A percentile compares a stretch with the other conserved stretches of the same genome.
Conservation (phyloP, 345 rosid genomes). For the Psidium friedrichsthalianum region DNA sequence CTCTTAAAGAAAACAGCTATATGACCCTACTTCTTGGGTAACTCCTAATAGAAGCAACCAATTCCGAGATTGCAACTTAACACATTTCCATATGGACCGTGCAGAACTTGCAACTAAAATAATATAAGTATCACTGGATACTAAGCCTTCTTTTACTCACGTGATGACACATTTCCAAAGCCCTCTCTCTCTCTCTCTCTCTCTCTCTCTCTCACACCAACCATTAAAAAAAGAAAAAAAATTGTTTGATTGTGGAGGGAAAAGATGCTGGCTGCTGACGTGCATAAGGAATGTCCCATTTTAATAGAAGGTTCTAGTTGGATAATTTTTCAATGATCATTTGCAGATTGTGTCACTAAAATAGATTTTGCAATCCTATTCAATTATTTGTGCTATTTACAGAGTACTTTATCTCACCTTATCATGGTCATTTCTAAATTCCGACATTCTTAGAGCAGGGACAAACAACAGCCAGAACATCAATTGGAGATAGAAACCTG, state of each 20-base stretch:
- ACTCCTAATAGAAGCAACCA: not conserved
- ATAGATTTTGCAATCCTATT: not conserved
- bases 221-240: not conserved
- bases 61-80: not conserved
- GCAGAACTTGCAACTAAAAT: not conserved
- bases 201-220: not conserved
- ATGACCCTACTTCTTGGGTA: not conserved
- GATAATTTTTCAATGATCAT: not conserved
- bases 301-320: not conserved
- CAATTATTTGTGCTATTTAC: not conserved
- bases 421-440: not conserved
- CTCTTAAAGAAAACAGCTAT: not conserved
- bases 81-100: not conserved
- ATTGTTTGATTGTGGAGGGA: not conserved
- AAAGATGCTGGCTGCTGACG: not conserved
- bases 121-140: not conserved
- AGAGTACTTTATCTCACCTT: not conserved
- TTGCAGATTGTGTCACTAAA: not conserved
- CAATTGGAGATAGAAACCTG: not conserved
- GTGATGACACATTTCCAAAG: not conserved
- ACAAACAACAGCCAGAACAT: not conserved
- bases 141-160: not conserved
- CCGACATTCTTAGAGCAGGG: not conserved
- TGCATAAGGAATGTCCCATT: not conserved
- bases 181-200: not conserved